Conservation (phyloP, 352 stramenopile genomes). For the Phytophthora idaei region DNA sequence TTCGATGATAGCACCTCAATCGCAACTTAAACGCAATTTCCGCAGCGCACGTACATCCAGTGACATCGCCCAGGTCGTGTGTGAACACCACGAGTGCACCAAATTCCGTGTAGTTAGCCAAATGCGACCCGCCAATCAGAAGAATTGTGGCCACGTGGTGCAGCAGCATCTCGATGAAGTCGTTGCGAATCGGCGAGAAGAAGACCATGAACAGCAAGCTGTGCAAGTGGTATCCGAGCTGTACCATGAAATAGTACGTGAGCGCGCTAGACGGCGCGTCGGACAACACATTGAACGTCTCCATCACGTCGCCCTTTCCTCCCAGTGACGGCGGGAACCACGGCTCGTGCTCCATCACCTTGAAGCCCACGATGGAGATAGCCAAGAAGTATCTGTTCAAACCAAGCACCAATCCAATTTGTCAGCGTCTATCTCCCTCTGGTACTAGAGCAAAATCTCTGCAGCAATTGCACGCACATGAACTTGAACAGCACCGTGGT, state of each 20-base stretch:
- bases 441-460: not conserved
- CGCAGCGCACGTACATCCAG: slow-evolving; percentile 43
- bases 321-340: slow-evolving; percentile 52
- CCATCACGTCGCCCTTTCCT: slow-evolving; percentile 38
- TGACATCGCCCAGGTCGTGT: slow-evolving; percentile 60
- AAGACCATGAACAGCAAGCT: slow-evolving; percentile 60
- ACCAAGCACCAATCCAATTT: slow-evolving; percentile 9
- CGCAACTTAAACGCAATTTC: not conserved
- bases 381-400: slow-evolving; percentile 51
- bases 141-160: slow-evolving; percentile 63
- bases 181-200: slow-evolving; percentile 61
- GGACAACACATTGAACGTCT: slow-evolving; percentile 38
- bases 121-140: slow-evolving; percentile 49
- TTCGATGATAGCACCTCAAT: not conserved
- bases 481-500: slow-evolving; percentile 79
- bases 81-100: slow-evolving; percentile 58
- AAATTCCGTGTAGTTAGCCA: slow-evolving; percentile 53
- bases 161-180: slow-evolving; percentile 67
- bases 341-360: slow-evolving; percentile 47
- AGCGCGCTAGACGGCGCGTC: slow-evolving; percentile 41
- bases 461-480: slow-evolving; percentile 38
- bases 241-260: slow-evolving; percentile 57
- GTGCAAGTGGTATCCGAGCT: slow-evolving; percentile 65
- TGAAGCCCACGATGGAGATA: slow-evolving; percentile 51
- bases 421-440: not conserved